Evolutionary conservation across 345 rosid species (phyloP).

Genomic region (Raphanus raphanistrum): DNA sequence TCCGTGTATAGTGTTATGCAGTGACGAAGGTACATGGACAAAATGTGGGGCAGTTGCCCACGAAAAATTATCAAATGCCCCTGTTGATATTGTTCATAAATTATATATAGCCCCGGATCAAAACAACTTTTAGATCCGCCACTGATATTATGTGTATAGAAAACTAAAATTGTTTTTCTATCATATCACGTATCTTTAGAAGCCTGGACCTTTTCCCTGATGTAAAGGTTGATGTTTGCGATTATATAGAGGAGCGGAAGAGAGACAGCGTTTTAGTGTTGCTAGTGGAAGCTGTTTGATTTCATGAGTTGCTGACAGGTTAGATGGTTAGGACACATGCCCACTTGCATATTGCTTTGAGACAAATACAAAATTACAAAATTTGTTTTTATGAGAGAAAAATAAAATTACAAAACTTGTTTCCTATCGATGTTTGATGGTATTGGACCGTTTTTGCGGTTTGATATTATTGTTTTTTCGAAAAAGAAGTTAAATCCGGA

Average conservation of each 20-base stretch:
- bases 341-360: conserved; percentile 26
- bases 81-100: too few species aligned
- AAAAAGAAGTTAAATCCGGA: too few species aligned
- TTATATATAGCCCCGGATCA: too few species aligned
- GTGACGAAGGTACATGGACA: too few species aligned
- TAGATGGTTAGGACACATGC: conserved; percentile 32
- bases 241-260: conserved; percentile 11
- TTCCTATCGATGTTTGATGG: conserved; percentile 7
- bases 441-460: conserved; percentile 35
- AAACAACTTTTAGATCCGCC: too few species aligned
- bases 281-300: conserved; percentile 28
- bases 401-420: not conserved
- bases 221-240: not conserved
- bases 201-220: not conserved
- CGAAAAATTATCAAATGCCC: too few species aligned
- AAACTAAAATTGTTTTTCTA: not conserved
- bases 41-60: too few species aligned
- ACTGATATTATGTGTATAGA: not conserved
- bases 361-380: not conserved
- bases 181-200: not conserved
- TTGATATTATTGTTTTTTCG: conserved; percentile 5
- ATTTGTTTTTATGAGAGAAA: not conserved
- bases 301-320: conserved; percentile 19
- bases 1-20: not conserved
- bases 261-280: conserved; percentile 2